Conservation (phyloP, 1,139 yeast species). For the Pneumocystis wakefieldiae region DNA sequence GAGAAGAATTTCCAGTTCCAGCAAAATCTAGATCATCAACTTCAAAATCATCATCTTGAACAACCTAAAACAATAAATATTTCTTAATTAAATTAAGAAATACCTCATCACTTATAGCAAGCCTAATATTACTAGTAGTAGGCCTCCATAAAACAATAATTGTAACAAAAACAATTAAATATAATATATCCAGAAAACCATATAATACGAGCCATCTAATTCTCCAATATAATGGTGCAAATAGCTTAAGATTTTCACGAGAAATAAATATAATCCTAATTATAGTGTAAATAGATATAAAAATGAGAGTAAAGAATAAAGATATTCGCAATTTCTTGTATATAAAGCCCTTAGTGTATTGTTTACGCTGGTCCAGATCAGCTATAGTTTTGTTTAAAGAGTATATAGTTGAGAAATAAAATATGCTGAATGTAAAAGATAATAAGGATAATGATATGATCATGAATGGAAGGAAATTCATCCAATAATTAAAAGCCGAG, state of each 20-base stretch:
- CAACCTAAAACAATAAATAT: constrained; percentile 27
- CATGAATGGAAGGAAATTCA: constrained; percentile 25
- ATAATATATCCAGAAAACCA: constrained; percentile 68
- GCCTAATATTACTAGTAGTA: constrained; percentile 82
- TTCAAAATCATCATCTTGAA: constrained; percentile 52
- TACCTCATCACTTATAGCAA: constrained; percentile 78
- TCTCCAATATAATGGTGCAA: constrained; percentile 82
- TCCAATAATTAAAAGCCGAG: constrained; percentile 26
- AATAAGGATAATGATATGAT: constrained; percentile 47
- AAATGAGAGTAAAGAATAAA: constrained; percentile 49
- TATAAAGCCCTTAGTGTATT: constrained; percentile 76
- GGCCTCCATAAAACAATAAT: constrained; percentile 95
- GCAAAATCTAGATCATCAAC: constrained; percentile 28
- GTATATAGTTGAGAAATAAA: constrained; percentile 60
- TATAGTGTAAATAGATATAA: constrained; percentile 45
- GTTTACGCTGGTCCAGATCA: constrained; percentile 60
- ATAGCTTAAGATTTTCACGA: constrained; percentile 62
- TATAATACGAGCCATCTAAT: constrained; percentile 75
- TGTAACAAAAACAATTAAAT: constrained; percentile 67
- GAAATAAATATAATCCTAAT: constrained; percentile 54
- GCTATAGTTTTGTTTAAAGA: constrained; percentile 63
- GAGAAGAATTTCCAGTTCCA: background rate
- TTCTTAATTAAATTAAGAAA: background rate
- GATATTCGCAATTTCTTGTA: constrained; percentile 65
- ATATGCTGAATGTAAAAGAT: constrained; percentile 50